A percentile compares a stretch with the other conserved stretches of the same genome.
Conservation (phyloP, 2,329 filamentous ascomycete species). For the Nigrospora oryzae region DNA sequence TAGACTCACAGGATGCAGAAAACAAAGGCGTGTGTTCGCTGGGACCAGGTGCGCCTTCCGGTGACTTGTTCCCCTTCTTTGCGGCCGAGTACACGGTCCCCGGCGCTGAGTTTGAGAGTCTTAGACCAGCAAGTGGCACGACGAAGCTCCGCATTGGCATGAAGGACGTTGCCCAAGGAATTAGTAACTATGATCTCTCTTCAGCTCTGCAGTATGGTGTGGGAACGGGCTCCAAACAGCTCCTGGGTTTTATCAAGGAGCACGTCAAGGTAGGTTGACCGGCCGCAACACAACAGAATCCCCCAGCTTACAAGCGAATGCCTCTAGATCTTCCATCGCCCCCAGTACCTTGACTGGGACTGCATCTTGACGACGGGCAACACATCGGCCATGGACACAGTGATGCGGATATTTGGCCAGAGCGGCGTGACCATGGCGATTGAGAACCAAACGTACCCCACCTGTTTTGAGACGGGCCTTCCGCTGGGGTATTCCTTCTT, state of each 20-base stretch:
- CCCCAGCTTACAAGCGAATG: no score
- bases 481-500: conserved; percentile 44
- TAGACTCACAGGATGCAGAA: no score
- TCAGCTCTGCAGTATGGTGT: conserved; percentile 93
- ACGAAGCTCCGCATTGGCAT: conserved; percentile 64
- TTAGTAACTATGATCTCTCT: conserved; percentile 59
- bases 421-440: conserved; percentile 72
- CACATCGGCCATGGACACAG: conserved; percentile 78
- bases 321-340: conserved; percentile 66
- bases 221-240: conserved; percentile 79
- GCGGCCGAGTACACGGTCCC: no score
- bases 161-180: conserved; percentile 55
- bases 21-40: no score
- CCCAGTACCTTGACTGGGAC: conserved; percentile 86
- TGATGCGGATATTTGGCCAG: conserved; percentile 71
- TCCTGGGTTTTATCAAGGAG: conserved; percentile 86
- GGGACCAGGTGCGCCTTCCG: no score
- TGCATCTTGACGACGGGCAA: conserved; percentile 78
- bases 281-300: no score
- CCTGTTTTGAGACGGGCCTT: conserved; percentile 49
- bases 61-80: no score
- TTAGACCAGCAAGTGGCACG: no score
- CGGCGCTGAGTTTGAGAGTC: no score
- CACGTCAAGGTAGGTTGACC: conserved; percentile 52
- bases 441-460: conserved; percentile 87